Evolutionary conservation across 129 eudicot species (phyloP).

Genomic region (Centaurea solstitialis): DNA sequence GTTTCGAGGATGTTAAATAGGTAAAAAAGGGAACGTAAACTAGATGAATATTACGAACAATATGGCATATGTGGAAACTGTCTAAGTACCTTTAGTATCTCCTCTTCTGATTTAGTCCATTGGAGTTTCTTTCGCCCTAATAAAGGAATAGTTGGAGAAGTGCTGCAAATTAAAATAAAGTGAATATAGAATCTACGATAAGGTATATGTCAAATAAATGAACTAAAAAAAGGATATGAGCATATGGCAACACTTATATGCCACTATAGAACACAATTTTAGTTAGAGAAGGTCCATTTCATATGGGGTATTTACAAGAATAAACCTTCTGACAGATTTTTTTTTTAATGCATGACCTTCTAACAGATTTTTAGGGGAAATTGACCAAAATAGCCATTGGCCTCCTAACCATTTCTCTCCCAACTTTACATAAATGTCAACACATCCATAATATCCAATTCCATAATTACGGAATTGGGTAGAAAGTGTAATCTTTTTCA

Average conservation of each 20-base stretch:
- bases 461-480: too few species aligned
- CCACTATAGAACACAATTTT: not conserved
- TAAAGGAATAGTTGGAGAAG: slow-evolving; percentile 39
- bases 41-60: not conserved
- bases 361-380: not conserved
- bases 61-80: not conserved
- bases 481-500: too few species aligned
- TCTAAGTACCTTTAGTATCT: slow-evolving; percentile 56
- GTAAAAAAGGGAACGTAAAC: not conserved
- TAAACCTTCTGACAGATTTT: not conserved
- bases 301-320: not conserved
- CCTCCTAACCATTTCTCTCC: too few species aligned
- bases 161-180: slow-evolving; percentile 43
- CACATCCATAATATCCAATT: too few species aligned
- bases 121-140: slow-evolving; percentile 47
- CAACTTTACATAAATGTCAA: too few species aligned
- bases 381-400: too few species aligned
- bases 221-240: too few species aligned
- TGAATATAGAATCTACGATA: not conserved
- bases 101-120: slow-evolving; percentile 72
- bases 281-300: not conserved
- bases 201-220: not conserved
- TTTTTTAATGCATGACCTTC: not conserved
- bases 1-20: not conserved
- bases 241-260: not conserved